phyloP scores from a whole-genome alignment of 345 rosid species.

The Ailanthus altissimus region DNA sequence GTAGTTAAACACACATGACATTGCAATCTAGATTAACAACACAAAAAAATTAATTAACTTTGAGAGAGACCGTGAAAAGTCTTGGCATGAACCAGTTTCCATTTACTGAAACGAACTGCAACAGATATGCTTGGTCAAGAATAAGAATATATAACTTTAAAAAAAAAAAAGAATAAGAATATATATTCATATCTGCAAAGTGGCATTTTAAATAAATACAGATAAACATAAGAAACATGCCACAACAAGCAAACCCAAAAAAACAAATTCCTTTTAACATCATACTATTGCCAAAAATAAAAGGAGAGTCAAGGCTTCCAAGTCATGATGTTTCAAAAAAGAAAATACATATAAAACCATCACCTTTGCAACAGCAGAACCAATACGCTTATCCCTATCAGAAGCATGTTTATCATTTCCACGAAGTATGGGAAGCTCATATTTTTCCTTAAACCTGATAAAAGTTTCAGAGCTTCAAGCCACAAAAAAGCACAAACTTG shows the following conservation, averaged over 20 bases:
- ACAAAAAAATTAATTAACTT: background rate
- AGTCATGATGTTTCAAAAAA: background rate
- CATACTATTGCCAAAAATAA: background rate
- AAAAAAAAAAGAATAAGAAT: too few species aligned
- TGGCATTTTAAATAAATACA: background rate
- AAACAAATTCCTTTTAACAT: background rate
- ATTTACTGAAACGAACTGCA: background rate
- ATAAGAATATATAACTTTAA: background rate
- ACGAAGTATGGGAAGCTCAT: conserved; percentile 71
- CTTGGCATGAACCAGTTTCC: background rate
- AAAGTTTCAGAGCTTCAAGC: conserved; percentile 22
- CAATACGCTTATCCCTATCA: conserved; percentile 84
- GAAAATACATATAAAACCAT: conserved; percentile 20
- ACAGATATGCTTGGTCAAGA: background rate
- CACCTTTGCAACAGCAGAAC: conserved; percentile 95
- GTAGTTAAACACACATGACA: background rate
- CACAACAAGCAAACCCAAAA: background rate
- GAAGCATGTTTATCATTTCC: conserved; percentile 94
- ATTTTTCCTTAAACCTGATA: conserved; percentile 84
- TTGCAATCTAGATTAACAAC: background rate
- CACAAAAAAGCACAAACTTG: conserved; percentile 26
- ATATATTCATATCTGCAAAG: background rate
- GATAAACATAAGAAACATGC: background rate
- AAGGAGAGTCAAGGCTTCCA: background rate
- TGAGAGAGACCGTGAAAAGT: background rate